These are phyloP conservation scores for Moesziomyces antarcticus DNA, from an alignment of 1,284 basidiomycete species.

Conservation along the genomic window DNA sequence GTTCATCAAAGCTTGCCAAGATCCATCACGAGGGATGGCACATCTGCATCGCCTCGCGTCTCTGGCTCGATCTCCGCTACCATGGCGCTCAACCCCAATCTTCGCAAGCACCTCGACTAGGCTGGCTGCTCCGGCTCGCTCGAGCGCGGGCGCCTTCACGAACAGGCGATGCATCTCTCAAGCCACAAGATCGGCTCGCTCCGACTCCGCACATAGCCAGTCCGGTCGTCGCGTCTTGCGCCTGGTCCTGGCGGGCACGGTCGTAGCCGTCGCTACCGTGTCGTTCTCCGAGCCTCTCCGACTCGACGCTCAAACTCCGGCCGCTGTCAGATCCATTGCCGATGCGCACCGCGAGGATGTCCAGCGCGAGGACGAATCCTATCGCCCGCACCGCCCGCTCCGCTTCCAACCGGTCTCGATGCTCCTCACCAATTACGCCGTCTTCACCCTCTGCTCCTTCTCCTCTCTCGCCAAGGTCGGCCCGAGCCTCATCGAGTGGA, in stretches of 20 bases:
- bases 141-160: constrained; percentile 4
- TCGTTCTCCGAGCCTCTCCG: constrained; percentile 27
- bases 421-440: constrained; percentile 78
- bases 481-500: constrained; percentile 75
- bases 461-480: constrained; percentile 81
- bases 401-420: constrained; percentile 54
- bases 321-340: constrained; percentile 20
- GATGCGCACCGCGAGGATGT: constrained; percentile 31
- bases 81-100: neutral
- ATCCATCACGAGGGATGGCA: neutral
- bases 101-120: constrained; percentile 6
- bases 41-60: neutral
- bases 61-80: neutral
- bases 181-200: neutral
- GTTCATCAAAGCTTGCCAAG: too few relatives aligned
- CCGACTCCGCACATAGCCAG: neutral
- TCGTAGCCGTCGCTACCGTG: constrained; percentile 18
- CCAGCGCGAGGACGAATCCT: constrained; percentile 33
- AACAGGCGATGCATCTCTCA: neutral
- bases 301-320: constrained; percentile 22
- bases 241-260: constrained; percentile 25
- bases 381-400: constrained; percentile 37
- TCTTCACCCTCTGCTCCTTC: constrained; percentile 82
- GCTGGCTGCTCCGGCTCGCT: constrained; percentile 13
- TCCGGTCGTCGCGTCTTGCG: constrained; percentile 16